Percentiles rank a stretch among this genome's conserved stretches.
Conservation (phyloP, 345 rosid genomes). For the Clausena lansium region DNA sequence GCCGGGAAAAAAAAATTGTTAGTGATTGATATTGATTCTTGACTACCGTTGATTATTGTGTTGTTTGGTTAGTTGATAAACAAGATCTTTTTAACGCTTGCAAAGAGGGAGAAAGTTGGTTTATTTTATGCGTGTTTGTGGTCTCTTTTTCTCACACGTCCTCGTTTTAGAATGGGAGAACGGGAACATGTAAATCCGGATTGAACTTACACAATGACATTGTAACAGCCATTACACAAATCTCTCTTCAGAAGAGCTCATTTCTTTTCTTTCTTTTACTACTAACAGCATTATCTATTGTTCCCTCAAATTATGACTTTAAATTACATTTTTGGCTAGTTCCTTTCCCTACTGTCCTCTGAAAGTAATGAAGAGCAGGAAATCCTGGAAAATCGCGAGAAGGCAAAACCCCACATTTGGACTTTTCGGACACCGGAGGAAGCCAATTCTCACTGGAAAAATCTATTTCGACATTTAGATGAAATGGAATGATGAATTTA, state of each 20-base stretch:
- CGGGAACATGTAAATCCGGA: no score
- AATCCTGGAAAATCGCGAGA: conserved; percentile 57
- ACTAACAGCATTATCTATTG: background rate
- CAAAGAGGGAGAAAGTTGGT: no score
- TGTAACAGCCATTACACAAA: background rate
- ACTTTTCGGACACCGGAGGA: conserved; percentile 67
- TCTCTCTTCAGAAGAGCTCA: background rate
- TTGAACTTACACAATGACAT: background rate
- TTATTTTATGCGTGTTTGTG: no score
- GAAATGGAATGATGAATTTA: conserved; percentile 27
- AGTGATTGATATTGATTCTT: no score
- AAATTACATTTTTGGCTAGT: background rate
- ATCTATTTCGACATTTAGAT: conserved; percentile 62
- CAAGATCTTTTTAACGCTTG: no score
- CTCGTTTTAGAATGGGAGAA: no score
- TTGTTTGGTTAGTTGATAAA: no score
- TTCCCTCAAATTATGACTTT: background rate
- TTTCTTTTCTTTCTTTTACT: background rate
- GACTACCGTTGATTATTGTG: no score
- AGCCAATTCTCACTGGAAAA: conserved; percentile 60
- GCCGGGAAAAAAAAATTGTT: no score
- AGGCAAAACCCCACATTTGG: conserved; percentile 69
- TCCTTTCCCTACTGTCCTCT: background rate
- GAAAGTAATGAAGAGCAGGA: conserved; percentile 41
- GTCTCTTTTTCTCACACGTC: no score